Evolutionary conservation across 139 green algal genomes (phyloP).

Genomic region (Microglena sp.): DNA sequence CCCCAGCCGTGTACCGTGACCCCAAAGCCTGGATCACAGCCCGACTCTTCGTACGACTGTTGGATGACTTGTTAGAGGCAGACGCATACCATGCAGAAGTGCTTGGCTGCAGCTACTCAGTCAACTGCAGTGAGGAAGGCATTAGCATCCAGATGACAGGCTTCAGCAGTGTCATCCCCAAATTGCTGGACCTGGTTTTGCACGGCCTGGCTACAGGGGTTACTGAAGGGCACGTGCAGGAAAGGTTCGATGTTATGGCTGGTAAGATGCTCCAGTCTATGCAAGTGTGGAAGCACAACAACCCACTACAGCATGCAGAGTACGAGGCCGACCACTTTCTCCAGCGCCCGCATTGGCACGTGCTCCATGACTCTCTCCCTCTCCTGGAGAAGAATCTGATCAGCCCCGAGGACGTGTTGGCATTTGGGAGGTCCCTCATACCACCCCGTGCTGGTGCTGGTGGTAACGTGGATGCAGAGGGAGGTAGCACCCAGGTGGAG

Average conservation of each 20-base stretch:
- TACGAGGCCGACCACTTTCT: slow-evolving; percentile 35
- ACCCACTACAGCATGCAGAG: slow-evolving; percentile 29
- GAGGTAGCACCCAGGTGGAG: too few species aligned
- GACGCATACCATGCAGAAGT: slow-evolving; percentile 32
- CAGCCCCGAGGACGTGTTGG: background rate
- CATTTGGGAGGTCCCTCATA: too few species aligned
- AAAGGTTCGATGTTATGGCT: background rate
- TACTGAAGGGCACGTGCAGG: slow-evolving; percentile 9
- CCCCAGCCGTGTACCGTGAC: slow-evolving; percentile 18
- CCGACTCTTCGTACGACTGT: slow-evolving; percentile 20
- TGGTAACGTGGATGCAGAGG: too few species aligned
- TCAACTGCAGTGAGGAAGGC: background rate
- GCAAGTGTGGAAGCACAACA: slow-evolving; percentile 36
- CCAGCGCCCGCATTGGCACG: slow-evolving; percentile 28
- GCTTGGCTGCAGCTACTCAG: slow-evolving; percentile 8
- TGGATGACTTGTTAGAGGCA: slow-evolving; percentile 27
- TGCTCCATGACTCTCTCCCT: slow-evolving; percentile 10
- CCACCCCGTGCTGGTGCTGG: too few species aligned
- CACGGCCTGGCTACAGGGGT: background rate
- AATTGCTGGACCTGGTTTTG: slow-evolving; percentile 22
- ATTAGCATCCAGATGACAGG: too few species aligned
- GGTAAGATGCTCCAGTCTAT: slow-evolving; percentile 22
- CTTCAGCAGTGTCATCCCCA: slow-evolving; percentile 21
- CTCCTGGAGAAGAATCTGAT: background rate
- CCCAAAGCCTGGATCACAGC: slow-evolving; percentile 19